Evolutionary conservation across 2,329 filamentous ascomycete species (phyloP), one percentile per base, ranked within the genome.

Genomic region (Cryphonectria carpinicola): DNA sequence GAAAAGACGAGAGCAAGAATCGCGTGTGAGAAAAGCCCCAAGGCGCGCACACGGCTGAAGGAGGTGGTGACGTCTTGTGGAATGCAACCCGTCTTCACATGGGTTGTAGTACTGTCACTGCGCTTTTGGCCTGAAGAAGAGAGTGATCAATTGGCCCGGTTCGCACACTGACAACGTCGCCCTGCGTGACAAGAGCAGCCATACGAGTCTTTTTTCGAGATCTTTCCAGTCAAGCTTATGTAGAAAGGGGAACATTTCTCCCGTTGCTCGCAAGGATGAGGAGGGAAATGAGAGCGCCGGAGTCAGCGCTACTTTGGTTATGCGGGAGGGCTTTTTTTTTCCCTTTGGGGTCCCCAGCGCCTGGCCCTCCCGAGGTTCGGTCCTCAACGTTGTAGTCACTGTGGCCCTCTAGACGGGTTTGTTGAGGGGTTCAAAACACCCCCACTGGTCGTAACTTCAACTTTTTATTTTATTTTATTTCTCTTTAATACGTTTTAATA

Each of bases 91-190:
- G 8, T 43, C 49, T 56, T 63, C 46, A 68, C 49, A 64, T 54
- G 66, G 28, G 25, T 28, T 22, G 22, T 19, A n/a, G 32, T 43
- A 25, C 37, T 22, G 49, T 25, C 67, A 69, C 49, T 25, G 35
- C 62, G 67, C 4, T n/a, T 5, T n/a, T 28, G 54, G 19, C 39
- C 22, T 11, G 4, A 22, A 3, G 46, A n/a, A 22, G 7, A 49
- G 46, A n/a, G 67, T 25, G 25, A 49, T 58, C 25, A 46, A 49
- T 65, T 69, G 49, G 43, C 17, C 46, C 46, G 61, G 25, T 65
- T 28, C 13, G 3, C 14, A 65, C 49, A 43, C 49, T 37, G 28
- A 43, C 46, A 43, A 43, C 52, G 56, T 61, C 32, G 58, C 19
- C 58, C 19, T 22, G 46, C 8, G 17, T 17, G 32, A 61, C 5